Evolutionary conservation across 495 filamentous ascomycete species (phyloP), one percentile per base, ranked within the genome.

Genomic region (Diplogelasinospora grovesii): DNA sequence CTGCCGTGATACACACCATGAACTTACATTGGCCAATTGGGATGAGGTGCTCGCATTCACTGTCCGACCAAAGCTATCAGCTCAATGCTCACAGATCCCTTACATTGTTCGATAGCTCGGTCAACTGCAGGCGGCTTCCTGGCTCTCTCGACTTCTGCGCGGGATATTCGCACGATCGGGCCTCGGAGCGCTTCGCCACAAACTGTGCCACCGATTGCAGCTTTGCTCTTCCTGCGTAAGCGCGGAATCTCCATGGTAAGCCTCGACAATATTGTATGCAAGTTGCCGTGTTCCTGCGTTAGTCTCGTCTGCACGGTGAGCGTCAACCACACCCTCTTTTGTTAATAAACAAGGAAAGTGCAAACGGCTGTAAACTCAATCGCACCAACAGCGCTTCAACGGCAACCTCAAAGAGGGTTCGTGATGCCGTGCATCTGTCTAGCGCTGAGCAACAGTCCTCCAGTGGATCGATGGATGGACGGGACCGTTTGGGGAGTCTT

Each of bases 211-310:
- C 48, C n/a, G n/a, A 18, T 37, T 19, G 20, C 46, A 42, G 40
- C 34, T 37, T 25, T 36, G 44, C 34, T 43, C 41, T 49, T 53
- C 50, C 50, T 51, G 48, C 48, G 46, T 47, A 45, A 42, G 37
- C 41, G 36, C 28, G 30, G 27, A 46, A 40, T 13, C 36, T 46
- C 35, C 45, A 48, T 39, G 36, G 36, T 22, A 18, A 27, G n/a
- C 26, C 33, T 41, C 32, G 36, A 41, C 28, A 45, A n/a, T n/a
- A n/a, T 34, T 30, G 44, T 44, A 36, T 39, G 36, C 41, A 19
- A 39, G 41, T 31, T 43, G 48, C 48, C 48, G 48, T 48, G 41
- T 49, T 46, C 45, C 48, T 46, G 48, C 31, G 34, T 48, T 39
- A 22, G 29, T 39, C 40, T 13, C 22, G 8, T n/a, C 27, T 26